Percentiles rank a stretch among this genome's conserved stretches.
These are phyloP conservation scores for Colletotrichum siamense DNA, from an alignment of 2,329 filamentous ascomycete species.

Conservation along the genomic window DNA sequence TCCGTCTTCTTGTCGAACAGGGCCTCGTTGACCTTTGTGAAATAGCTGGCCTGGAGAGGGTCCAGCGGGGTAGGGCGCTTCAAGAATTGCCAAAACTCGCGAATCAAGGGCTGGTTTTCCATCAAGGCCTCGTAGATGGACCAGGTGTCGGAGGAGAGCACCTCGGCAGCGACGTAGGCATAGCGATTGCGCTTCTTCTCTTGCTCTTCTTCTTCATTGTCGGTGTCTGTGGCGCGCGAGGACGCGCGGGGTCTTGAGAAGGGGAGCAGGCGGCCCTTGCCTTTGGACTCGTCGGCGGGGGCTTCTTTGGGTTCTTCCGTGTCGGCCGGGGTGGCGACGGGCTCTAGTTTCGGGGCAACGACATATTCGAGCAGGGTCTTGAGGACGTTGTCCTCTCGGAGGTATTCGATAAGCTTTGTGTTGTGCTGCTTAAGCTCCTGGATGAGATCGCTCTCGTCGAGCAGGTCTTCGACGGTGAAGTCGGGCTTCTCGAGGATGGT, in stretches of 20 bases:
- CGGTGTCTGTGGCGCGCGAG: conserved; percentile 54
- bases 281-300: conserved; percentile 50
- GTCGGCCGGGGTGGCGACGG: conserved; percentile 54
- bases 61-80: conserved; percentile 85
- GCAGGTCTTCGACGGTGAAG: conserved; percentile 92
- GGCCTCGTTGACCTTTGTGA: conserved; percentile 98
- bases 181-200: conserved; percentile 95
- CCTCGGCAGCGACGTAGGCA: conserved; percentile 90
- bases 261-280: conserved; percentile 46
- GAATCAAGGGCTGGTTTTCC: conserved; percentile 79
- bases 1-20: conserved; percentile 97
- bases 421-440: conserved; percentile 99
- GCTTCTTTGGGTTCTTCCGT: conserved; percentile 43
- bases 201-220: conserved; percentile 71
- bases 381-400: conserved; percentile 86
- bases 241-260: conserved; percentile 60
- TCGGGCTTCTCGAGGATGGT: conserved; percentile 96
- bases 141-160: conserved; percentile 95
- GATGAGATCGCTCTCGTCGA: conserved; percentile 95
- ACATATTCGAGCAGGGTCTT: conserved; percentile 91
- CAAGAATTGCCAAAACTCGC: conserved; percentile 90
- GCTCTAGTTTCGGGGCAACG: conserved; percentile 75
- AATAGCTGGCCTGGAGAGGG: conserved; percentile 93
- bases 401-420: conserved; percentile 94
- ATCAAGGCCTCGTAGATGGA: conserved; percentile 93